A percentile compares a stretch with the other conserved stretches of the same genome.
Conservation (phyloP, 2,329 filamentous ascomycete genomes). For the Arachnopeziza araneosa region DNA sequence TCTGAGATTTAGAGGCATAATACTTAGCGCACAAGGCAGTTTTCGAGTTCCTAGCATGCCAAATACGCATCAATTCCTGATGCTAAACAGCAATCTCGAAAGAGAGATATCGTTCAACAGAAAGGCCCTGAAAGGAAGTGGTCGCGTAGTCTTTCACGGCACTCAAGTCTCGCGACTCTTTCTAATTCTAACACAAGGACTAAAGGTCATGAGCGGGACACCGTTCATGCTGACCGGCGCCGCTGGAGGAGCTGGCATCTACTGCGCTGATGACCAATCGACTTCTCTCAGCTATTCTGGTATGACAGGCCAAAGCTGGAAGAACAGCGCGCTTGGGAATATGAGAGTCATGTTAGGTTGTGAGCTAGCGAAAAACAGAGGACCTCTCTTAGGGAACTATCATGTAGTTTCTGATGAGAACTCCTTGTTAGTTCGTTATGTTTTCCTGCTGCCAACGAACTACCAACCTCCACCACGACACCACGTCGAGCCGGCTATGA, state of each 20-base stretch:
- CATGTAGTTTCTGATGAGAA: conserved; percentile 1
- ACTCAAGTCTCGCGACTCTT: conserved; percentile 3
- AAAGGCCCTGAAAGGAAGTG: background rate
- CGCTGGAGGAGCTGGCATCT: conserved; percentile 1
- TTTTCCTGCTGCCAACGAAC: conserved; percentile 2
- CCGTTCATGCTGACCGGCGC: conserved; percentile 1
- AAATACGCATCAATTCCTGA: conserved; percentile 1
- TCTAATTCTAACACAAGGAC: background rate
- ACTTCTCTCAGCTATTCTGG: background rate
- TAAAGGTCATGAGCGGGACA: background rate
- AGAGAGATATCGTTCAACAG: background rate
- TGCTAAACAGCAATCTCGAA: conserved; percentile 1
- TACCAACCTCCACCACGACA: conserved; percentile 1
- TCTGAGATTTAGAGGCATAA: conserved; percentile 4
- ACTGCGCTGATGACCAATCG: background rate
- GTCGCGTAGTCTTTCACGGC: conserved; percentile 3
- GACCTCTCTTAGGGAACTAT: background rate
- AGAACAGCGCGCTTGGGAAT: conserved; percentile 2
- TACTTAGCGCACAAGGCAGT: conserved; percentile 2
- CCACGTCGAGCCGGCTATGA: conserved; percentile 4
- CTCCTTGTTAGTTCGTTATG: background rate
- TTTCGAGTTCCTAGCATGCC: conserved; percentile 5
- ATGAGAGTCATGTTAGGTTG: conserved; percentile 5
- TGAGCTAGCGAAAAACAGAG: background rate
- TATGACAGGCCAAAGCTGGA: conserved; percentile 2